These are phyloP conservation scores for Endotrypanum monterogeii DNA, from an alignment of 208 protist species.

Conservation along the genomic window DNA sequence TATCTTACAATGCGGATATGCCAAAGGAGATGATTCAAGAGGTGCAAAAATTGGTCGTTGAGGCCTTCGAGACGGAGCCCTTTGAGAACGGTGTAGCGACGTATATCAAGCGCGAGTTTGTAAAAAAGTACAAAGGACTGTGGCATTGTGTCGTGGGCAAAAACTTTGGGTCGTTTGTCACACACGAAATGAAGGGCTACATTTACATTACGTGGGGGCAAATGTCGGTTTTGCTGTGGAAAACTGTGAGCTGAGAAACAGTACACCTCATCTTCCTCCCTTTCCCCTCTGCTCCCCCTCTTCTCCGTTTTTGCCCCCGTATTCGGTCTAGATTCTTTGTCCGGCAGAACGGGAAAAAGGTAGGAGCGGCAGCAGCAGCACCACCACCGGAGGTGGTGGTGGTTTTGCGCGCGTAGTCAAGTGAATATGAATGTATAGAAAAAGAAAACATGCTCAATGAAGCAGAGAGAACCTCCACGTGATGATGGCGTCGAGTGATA, in stretches of 20 bases:
- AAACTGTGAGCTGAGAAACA: slow-evolving; percentile 68
- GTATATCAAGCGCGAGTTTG: slow-evolving; percentile 86
- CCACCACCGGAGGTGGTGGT: background rate
- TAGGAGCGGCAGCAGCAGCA: too few species aligned
- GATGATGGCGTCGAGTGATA: background rate
- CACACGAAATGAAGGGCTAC: slow-evolving; percentile 99
- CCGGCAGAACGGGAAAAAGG: too few species aligned
- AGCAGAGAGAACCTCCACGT: background rate
- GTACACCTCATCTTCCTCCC: too few species aligned
- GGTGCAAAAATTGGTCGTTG: slow-evolving; percentile 64
- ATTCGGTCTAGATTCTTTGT: too few species aligned
- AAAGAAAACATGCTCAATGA: background rate
- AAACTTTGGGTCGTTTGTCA: slow-evolving; percentile 99
- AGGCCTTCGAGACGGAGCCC: slow-evolving; percentile 80
- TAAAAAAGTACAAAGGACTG: slow-evolving; percentile 87
- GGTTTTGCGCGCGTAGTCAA: background rate
- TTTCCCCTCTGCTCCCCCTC: background rate
- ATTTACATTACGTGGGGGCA: slow-evolving; percentile 99
- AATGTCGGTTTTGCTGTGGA: slow-evolving; percentile 98
- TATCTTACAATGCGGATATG: slow-evolving; percentile 91
- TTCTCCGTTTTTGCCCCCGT: background rate
- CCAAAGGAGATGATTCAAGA: slow-evolving; percentile 90
- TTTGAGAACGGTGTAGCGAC: slow-evolving; percentile 83
- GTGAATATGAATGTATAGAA: background rate
- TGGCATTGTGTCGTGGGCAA: slow-evolving; percentile 99